These are phyloP conservation scores for Yamadazyma sp. DNA, from an alignment of 1,139 yeast genomes.

Conservation along the genomic window DNA sequence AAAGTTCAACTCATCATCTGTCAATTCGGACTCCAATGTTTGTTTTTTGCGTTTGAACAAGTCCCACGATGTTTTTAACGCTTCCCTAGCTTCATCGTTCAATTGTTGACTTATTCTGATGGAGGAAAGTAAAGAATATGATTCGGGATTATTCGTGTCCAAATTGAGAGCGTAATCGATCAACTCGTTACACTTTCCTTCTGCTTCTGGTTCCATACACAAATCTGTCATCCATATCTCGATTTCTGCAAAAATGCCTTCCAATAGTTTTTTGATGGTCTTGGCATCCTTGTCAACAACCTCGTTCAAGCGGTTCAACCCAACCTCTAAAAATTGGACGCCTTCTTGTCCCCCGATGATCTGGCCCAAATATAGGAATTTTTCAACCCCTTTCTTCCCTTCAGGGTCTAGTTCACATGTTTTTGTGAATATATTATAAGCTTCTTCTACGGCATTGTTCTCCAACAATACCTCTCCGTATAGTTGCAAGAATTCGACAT, in stretches of 20 bases:
- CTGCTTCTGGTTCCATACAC: conserved; percentile 93
- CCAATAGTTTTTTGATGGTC: conserved; percentile 57
- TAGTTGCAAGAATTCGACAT: conserved; percentile 35
- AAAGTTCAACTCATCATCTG: conserved; percentile 31
- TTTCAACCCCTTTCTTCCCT: conserved; percentile 68
- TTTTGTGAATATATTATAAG: conserved; percentile 60
- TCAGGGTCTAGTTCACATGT: conserved; percentile 72
- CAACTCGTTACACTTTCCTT: conserved; percentile 70
- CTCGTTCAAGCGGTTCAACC: conserved; percentile 52
- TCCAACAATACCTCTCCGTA: conserved; percentile 81
- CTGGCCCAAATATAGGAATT: conserved; percentile 89
- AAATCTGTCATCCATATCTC: conserved; percentile 99
- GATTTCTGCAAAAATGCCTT: conserved; percentile 80
- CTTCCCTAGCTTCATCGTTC: conserved; percentile 68
- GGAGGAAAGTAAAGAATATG: conserved; percentile 80
- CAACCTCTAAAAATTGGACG: conserved; percentile 60
- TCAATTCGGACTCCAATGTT: conserved; percentile 46
- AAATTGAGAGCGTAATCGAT: conserved; percentile 65
- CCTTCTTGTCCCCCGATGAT: conserved; percentile 84
- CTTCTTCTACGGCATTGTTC: conserved; percentile 72
- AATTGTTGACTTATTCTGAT: conserved; percentile 88
- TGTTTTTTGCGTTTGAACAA: conserved; percentile 56
- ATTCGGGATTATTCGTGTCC: conserved; percentile 68
- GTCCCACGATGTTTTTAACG: conserved; percentile 73
- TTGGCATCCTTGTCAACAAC: conserved; percentile 33